Evolutionary conservation across 2,329 filamentous ascomycete species (phyloP).

Genomic region (Coccinonectria pachysandricola): DNA sequence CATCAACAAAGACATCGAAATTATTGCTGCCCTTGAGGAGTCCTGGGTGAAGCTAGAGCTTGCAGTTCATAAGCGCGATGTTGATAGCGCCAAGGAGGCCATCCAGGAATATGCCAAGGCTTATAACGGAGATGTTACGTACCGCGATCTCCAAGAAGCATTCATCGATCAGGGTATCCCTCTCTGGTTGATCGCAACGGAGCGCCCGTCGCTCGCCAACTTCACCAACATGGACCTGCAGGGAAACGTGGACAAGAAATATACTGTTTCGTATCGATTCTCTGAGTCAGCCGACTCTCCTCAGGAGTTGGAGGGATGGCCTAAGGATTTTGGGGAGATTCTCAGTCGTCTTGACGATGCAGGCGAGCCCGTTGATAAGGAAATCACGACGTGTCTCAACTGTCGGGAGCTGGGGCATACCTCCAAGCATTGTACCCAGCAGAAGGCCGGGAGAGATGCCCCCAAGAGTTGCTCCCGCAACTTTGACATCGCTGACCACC

Average conservation of each 20-base stretch:
- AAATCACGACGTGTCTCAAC: conserved; percentile 50
- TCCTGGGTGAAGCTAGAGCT: conserved; percentile 47
- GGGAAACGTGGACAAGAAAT: conserved; percentile 56
- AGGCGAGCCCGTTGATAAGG: conserved; percentile 51
- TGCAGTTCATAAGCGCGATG: conserved; percentile 43
- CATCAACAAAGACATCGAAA: conserved; percentile 42
- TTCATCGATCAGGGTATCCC: conserved; percentile 44
- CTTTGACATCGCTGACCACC: conserved; percentile 54
- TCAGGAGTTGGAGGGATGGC: conserved; percentile 51
- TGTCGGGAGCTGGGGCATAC: conserved; percentile 56
- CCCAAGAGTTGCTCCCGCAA: conserved; percentile 51
- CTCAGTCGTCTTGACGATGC: conserved; percentile 53
- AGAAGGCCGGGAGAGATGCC: conserved; percentile 38
- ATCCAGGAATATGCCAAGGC: conserved; percentile 53
- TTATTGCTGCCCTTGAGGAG: conserved; percentile 38
- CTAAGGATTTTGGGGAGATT: conserved; percentile 48
- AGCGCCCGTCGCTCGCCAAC: conserved; percentile 44
- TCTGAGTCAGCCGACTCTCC: conserved; percentile 45
- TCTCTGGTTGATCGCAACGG: conserved; percentile 52
- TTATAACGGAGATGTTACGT: conserved; percentile 42
- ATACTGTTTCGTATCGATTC: conserved; percentile 52
- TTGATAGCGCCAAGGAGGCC: conserved; percentile 53
- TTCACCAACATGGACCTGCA: conserved; percentile 65
- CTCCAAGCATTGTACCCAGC: conserved; percentile 48
- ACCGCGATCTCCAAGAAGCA: conserved; percentile 48